phyloP scores from a whole-genome alignment of 2,329 filamentous ascomycete species.

The Cercospora sesami region DNA sequence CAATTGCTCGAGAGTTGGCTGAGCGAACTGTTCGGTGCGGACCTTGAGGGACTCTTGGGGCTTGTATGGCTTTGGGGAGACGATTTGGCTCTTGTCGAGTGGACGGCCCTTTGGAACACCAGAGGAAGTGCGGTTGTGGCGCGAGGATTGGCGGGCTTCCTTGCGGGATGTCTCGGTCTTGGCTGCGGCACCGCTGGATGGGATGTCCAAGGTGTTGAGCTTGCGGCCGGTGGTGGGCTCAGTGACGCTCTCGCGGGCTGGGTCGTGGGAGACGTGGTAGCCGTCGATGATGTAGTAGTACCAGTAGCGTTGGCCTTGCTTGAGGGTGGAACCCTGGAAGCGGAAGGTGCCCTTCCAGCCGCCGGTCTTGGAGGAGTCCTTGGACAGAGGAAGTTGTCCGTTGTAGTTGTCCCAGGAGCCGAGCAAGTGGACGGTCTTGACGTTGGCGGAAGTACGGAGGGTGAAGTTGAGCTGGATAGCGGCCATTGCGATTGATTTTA shows the following conservation, averaged over 20 bases:
- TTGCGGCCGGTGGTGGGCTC: slow-evolving; percentile 97
- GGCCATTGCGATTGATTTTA: slow-evolving; percentile 61
- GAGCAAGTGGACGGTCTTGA: slow-evolving; percentile 96
- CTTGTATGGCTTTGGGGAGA: slow-evolving; percentile 84
- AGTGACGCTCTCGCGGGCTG: slow-evolving; percentile 80
- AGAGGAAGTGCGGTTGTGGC: slow-evolving; percentile 50
- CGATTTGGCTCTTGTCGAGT: slow-evolving; percentile 83
- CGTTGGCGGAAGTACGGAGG: slow-evolving; percentile 91
- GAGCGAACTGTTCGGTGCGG: slow-evolving; percentile 75
- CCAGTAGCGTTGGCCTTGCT: slow-evolving; percentile 94
- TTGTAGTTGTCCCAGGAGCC: slow-evolving; percentile 98
- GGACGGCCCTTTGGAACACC: slow-evolving; percentile 87
- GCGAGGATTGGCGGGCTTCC: slow-evolving; percentile 47
- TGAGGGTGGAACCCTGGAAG: slow-evolving; percentile 83
- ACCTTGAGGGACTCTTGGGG: slow-evolving; percentile 86
- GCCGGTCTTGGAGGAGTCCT: slow-evolving; percentile 78
- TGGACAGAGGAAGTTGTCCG: slow-evolving; percentile 90
- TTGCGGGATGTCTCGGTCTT: slow-evolving; percentile 45
- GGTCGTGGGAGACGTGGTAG: slow-evolving; percentile 97
- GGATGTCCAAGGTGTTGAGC: slow-evolving; percentile 95
- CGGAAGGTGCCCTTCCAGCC: slow-evolving; percentile 96
- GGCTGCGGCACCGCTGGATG: slow-evolving; percentile 52
- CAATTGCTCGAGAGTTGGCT: slow-evolving; percentile 75
- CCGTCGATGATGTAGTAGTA: slow-evolving; percentile 99
- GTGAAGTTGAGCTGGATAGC: slow-evolving; percentile 92